Conservation (phyloP, 352 stramenopile species). For the Phytophthora cactorum region DNA sequence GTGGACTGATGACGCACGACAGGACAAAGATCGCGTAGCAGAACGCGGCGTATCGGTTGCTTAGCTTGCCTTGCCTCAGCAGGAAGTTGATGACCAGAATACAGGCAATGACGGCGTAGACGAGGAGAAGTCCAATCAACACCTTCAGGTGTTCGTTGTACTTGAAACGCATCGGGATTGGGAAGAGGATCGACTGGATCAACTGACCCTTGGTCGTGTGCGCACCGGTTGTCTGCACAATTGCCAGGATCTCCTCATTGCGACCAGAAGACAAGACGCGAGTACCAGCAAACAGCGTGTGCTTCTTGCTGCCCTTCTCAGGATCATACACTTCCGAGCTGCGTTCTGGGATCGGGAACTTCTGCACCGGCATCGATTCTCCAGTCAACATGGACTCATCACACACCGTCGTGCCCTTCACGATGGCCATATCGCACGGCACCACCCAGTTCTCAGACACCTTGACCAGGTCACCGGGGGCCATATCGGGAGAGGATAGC, state of each 20-base stretch:
- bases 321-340: conserved; percentile 61
- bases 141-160: conserved; percentile 91
- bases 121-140: conserved; percentile 78
- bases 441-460: conserved; percentile 71
- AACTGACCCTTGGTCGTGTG: conserved; percentile 89
- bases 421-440: conserved; percentile 74
- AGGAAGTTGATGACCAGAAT: conserved; percentile 72
- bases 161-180: conserved; percentile 89
- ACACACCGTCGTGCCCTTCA: conserved; percentile 70
- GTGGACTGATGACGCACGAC: conserved; percentile 68
- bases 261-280: conserved; percentile 73
- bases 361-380: conserved; percentile 89
- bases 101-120: conserved; percentile 73
- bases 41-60: conserved; percentile 48
- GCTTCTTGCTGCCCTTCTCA: conserved; percentile 71
- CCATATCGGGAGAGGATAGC: conserved; percentile 52
- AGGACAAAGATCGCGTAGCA: conserved; percentile 83
- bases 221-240: conserved; percentile 87
- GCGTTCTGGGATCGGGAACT: conserved; percentile 65
- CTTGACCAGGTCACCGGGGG: conserved; percentile 70
- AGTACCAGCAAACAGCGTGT: conserved; percentile 90
- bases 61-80: conserved; percentile 53
- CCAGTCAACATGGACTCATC: conserved; percentile 81
- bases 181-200: conserved; percentile 87
- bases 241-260: conserved; percentile 66